Percentiles rank a stretch among this genome's conserved stretches.
Evolutionary conservation across 306 rosid species (phyloP).

Genomic region (Inga oerstediana): DNA sequence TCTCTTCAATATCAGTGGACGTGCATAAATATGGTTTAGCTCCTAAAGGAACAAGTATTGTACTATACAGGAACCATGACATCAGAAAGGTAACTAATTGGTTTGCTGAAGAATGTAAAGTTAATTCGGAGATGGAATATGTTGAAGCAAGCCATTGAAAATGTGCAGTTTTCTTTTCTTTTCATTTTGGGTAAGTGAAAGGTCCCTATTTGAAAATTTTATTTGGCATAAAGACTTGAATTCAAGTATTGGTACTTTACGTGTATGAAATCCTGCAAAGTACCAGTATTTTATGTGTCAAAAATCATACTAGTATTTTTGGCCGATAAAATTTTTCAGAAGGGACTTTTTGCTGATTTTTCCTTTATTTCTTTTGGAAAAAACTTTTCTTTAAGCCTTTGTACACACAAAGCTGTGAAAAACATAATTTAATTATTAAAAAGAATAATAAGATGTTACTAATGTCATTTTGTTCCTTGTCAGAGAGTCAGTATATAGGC

Average conservation of each 20-base stretch:
- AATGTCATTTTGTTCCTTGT: slow-evolving; percentile 3
- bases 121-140: slow-evolving; percentile 19
- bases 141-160: slow-evolving; percentile 24
- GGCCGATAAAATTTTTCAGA: no score
- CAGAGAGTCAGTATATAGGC: not conserved
- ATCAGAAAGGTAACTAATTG: slow-evolving; percentile 79
- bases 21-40: slow-evolving; percentile 98
- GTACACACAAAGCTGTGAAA: slow-evolving; percentile 14
- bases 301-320: no score
- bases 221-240: no score
- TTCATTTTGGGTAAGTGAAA: not conserved
- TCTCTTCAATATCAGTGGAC: slow-evolving; percentile 90
- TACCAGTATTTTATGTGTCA: no score
- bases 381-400: not conserved
- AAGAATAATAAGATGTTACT: not conserved
- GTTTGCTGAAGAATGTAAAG: slow-evolving; percentile 13
- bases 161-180: slow-evolving; percentile 1
- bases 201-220: no score
- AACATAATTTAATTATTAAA: not conserved
- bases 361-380: not conserved
- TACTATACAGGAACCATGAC: slow-evolving; percentile 85
- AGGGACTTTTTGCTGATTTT: no score
- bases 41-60: slow-evolving; percentile 94
- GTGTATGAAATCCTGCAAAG: no score
- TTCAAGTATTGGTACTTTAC: no score